phyloP scores from a whole-genome alignment of 345 rosid species.

The Melaleuca quinquenervia region DNA sequence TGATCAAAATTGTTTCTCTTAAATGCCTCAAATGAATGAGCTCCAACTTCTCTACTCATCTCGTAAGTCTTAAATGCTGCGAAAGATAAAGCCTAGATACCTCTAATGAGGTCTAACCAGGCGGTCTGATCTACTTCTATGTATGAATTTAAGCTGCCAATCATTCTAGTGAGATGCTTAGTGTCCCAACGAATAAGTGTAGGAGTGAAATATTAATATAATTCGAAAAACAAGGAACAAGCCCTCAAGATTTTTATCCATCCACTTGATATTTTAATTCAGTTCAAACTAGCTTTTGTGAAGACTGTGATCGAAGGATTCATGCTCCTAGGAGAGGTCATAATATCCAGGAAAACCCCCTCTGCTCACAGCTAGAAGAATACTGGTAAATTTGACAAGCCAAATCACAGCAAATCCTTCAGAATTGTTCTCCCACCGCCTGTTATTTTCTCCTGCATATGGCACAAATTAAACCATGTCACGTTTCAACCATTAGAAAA shows the following conservation, averaged over 20 bases:
- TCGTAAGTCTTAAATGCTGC: not conserved
- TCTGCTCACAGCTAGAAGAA: not conserved
- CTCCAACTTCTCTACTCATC: not conserved
- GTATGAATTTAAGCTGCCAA: not conserved
- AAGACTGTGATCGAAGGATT: not conserved
- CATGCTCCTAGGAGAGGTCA: not conserved
- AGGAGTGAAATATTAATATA: too few species aligned
- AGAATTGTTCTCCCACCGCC: slow-evolving; percentile 30
- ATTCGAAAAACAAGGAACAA: too few species aligned
- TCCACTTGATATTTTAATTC: too few species aligned
- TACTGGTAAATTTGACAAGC: not conserved
- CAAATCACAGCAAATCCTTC: slow-evolving; percentile 34
- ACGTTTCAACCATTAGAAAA: too few species aligned
- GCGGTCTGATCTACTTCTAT: not conserved
- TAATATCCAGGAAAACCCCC: not conserved
- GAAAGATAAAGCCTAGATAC: not conserved
- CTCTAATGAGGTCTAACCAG: not conserved
- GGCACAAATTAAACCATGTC: not conserved
- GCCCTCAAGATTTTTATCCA: too few species aligned
- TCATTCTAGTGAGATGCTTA: not conserved
- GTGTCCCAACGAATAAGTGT: too few species aligned
- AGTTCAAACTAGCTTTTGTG: not conserved
- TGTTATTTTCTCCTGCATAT: slow-evolving; percentile 23
- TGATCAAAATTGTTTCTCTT: not conserved
- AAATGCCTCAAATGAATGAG: not conserved